These are phyloP conservation scores for Sarcomyxa edulis DNA, from an alignment of 768 basidiomycete species.

Conservation along the genomic window DNA sequence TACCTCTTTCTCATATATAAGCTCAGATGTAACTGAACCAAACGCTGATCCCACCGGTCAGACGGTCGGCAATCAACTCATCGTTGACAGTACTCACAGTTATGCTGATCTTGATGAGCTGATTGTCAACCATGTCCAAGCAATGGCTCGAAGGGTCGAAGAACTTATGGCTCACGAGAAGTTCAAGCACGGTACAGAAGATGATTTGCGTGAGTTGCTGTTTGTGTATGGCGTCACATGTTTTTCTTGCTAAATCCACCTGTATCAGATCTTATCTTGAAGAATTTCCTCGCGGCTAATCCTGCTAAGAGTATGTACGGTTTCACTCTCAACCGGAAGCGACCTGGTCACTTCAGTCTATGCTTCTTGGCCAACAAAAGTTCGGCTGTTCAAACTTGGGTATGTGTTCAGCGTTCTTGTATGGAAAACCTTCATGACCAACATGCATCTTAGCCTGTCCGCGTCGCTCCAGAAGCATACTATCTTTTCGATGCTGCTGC, in stretches of 20 bases:
- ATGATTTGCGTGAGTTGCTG: conserved; percentile 75
- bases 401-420: conserved; percentile 41
- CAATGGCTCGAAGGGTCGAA: conserved; percentile 89
- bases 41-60: conserved; percentile 71
- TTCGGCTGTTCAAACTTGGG: conserved; percentile 88
- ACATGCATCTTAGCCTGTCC: conserved; percentile 56
- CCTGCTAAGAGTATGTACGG: conserved; percentile 95
- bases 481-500: conserved; percentile 88
- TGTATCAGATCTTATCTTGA: conserved; percentile 71
- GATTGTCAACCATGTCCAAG: conserved; percentile 94
- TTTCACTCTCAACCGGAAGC: conserved; percentile 84
- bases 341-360: conserved; percentile 90
- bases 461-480: conserved; percentile 85
- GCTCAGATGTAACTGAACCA: conserved; percentile 73
- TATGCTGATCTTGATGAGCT: conserved; percentile 96
- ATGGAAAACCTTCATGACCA: conserved; percentile 2
- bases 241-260: background rate
- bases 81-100: conserved; percentile 71
- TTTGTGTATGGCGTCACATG: conserved; percentile 4
- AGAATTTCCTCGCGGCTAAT: conserved; percentile 88
- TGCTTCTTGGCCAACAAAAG: conserved; percentile 93
- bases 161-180: conserved; percentile 95
- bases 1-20: conserved; percentile 3
- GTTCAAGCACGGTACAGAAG: conserved; percentile 83
- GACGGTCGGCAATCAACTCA: conserved; percentile 54